Conservation (phyloP, 352 stramenopile genomes). For the Phytopythium montanum region DNA sequence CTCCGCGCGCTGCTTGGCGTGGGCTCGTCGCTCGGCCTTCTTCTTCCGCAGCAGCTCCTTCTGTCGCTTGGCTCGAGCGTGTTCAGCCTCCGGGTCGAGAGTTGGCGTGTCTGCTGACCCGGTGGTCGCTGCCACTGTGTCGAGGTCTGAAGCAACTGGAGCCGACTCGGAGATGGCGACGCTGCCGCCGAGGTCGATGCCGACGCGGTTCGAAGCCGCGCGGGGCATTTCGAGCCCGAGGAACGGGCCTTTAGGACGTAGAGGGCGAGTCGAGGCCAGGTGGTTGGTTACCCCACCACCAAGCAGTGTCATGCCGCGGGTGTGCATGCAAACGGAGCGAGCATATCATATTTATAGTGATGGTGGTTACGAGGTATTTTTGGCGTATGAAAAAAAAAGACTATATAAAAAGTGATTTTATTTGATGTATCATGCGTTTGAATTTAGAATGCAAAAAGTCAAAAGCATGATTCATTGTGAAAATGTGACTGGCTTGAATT, state of each 20-base stretch:
- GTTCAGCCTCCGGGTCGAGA: not conserved
- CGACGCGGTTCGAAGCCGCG: not conserved
- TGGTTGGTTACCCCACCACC: not conserved
- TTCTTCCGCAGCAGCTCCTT: constrained; percentile 50
- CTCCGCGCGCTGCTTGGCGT: constrained; percentile 36
- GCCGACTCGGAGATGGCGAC: not conserved
- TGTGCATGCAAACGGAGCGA: not conserved
- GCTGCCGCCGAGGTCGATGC: not conserved
- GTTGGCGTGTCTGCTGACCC: not conserved
- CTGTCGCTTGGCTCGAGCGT: constrained; percentile 19
- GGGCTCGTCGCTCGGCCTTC: constrained; percentile 38
- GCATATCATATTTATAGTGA: not conserved
- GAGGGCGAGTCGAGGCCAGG: not conserved
- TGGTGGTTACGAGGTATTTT: not conserved
- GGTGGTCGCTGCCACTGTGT: not conserved
- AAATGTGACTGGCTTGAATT: too few species aligned
- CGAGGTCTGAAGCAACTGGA: not conserved
- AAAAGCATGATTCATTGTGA: too few species aligned
- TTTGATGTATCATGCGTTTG: too few species aligned
- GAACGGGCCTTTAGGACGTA: not conserved
- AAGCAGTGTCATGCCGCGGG: too few species aligned
- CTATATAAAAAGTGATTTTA: too few species aligned
- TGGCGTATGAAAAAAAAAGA: too few species aligned
- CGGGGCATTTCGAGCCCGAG: not conserved
- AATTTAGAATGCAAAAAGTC: too few species aligned